These are phyloP conservation scores for Sarcodon aspratus DNA, from an alignment of 768 basidiomycete genomes.

Conservation along the genomic window DNA sequence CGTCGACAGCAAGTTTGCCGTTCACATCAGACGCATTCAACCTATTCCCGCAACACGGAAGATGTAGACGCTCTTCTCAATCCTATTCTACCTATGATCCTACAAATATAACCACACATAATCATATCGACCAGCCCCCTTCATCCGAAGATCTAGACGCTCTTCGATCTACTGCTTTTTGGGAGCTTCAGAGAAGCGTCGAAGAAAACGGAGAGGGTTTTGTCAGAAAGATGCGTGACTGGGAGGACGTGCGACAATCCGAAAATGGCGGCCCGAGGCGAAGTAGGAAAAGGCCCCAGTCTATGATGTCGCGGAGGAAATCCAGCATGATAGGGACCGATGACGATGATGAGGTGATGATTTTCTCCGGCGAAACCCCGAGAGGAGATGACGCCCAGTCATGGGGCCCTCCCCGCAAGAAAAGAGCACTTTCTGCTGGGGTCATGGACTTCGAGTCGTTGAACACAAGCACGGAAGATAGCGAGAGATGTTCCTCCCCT, in stretches of 20 bases:
- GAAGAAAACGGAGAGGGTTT: constrained; percentile 56
- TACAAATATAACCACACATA: not conserved
- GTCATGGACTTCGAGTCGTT: constrained; percentile 27
- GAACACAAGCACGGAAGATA: constrained; percentile 5
- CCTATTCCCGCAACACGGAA: constrained; percentile 15
- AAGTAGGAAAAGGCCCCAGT: constrained; percentile 4
- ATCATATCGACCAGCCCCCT: not conserved
- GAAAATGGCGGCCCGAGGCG: not conserved
- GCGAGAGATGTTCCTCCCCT: constrained; percentile 21
- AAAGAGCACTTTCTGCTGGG: constrained; percentile 34
- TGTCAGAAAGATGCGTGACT: constrained; percentile 63
- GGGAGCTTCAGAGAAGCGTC: constrained; percentile 52
- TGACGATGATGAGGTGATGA: constrained; percentile 47
- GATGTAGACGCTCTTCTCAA: constrained; percentile 4
- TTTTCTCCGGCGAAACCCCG: constrained; percentile 31
- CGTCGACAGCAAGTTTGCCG: constrained; percentile 8
- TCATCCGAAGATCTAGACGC: constrained; percentile 23
- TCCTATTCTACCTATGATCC: not conserved
- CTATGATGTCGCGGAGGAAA: constrained; percentile 11
- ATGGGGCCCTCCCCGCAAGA: constrained; percentile 16
- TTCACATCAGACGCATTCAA: constrained; percentile 21
- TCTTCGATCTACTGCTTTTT: constrained; percentile 52
- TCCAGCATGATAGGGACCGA: constrained; percentile 11
- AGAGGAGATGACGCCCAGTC: constrained; percentile 3
- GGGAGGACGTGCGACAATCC: constrained; percentile 30